Conservation (phyloP, 345 rosid genomes). For the Xanthoceras sorbifolium region DNA sequence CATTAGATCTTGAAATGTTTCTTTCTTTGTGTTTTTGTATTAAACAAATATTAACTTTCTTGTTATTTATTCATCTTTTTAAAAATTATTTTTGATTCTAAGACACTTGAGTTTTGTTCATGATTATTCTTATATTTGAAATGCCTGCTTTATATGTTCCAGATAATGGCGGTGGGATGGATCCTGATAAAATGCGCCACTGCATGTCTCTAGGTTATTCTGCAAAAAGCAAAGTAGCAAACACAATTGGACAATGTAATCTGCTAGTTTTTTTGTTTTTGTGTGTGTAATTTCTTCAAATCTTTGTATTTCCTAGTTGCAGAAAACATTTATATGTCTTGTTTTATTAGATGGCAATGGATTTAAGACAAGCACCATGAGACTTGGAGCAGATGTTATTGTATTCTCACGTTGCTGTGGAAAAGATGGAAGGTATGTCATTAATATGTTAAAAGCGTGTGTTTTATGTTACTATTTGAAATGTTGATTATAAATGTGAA, state of each 20-base stretch:
- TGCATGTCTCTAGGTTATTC: conserved; percentile 96
- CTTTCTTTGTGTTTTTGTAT: background rate
- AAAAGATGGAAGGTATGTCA: conserved; percentile 61
- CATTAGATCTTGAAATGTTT: background rate
- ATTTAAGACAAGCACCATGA: conserved; percentile 98
- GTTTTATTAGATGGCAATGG: conserved; percentile 82
- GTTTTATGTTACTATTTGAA: background rate
- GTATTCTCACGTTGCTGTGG: conserved; percentile 84
- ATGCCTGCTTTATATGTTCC: conserved; percentile 23
- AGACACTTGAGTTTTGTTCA: conserved; percentile 5
- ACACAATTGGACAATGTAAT: conserved; percentile 90
- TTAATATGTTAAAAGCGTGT: conserved; percentile 4
- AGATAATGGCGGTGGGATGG: conserved; percentile 99
- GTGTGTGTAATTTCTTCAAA: conserved; percentile 1
- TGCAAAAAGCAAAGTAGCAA: conserved; percentile 78
- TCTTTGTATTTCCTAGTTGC: background rate
- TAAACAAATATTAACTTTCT: background rate
- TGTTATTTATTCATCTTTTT: background rate
- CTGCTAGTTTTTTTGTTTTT: background rate
- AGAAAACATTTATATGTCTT: conserved; percentile 6
- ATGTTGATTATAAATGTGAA: background rate
- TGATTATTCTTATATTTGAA: background rate
- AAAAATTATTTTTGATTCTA: background rate
- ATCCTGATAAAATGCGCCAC: conserved; percentile 79
- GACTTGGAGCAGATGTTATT: conserved; percentile 98